A percentile compares a stretch with the other conserved stretches of the same genome.
Evolutionary conservation across 2,329 filamentous ascomycete species (phyloP).

Genomic region (Curvularia spicifera): DNA sequence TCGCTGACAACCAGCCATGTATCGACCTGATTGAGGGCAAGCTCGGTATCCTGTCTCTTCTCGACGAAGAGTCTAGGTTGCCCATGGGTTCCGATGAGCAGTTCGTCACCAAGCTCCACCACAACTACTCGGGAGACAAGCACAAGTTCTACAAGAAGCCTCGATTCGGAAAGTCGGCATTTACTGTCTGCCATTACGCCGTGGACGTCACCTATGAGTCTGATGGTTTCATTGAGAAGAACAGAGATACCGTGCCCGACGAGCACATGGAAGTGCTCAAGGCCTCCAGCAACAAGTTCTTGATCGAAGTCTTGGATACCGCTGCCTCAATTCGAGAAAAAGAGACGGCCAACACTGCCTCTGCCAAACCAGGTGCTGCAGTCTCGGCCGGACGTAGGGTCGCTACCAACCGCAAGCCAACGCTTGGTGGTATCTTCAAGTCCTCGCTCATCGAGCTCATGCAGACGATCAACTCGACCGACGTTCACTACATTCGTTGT

Average conservation of each 20-base stretch:
- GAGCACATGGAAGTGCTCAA: constrained; percentile 95
- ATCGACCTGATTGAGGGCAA: constrained; percentile 98
- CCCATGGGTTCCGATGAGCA: constrained; percentile 98
- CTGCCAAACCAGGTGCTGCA: constrained; percentile 73
- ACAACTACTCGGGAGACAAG: constrained; percentile 89
- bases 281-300: constrained; percentile 82
- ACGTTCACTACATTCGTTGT: constrained; percentile 98
- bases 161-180: constrained; percentile 93
- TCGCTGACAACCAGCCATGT: constrained; percentile 98
- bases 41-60: constrained; percentile 85
- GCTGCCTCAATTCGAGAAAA: constrained; percentile 89
- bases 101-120: constrained; percentile 94
- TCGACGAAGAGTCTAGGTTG: constrained; percentile 94
- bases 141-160: constrained; percentile 99
- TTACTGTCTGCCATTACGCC: constrained; percentile 98
- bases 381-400: constrained; percentile 78
- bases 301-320: constrained; percentile 82
- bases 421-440: constrained; percentile 97
- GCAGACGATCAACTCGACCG: constrained; percentile 95
- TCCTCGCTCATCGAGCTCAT: constrained; percentile 98
- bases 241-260: constrained; percentile 96
- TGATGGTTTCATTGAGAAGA: constrained; percentile 99
- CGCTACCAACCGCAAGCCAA: constrained; percentile 94
- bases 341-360: constrained; percentile 66
- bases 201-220: constrained; percentile 98